Base-by-base conservation (phyloP, 441 rosid genomes). In the Biscutella auriculata region DNA sequence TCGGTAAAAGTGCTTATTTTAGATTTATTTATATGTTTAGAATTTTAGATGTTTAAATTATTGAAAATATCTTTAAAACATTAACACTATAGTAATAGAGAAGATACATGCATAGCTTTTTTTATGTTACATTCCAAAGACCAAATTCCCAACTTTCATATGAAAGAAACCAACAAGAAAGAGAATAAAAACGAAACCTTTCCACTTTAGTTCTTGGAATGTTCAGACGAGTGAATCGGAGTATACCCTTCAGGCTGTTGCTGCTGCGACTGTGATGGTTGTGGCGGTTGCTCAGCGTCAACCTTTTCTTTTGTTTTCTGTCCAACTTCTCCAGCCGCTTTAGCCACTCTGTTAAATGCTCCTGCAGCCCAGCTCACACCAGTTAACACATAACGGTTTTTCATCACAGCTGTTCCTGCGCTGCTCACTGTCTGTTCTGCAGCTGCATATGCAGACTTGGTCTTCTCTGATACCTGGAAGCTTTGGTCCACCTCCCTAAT, bases 301-400 rank as follows among this genome's bases (percentile, higher is more conserved):
- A 69, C 88, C 68, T 89, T 93, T 56, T 93, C 99, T 68, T 85
- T 93, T 7, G 99, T 79, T 77, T 82, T 85, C 75, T 87, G 96
- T 16, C 93, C 82, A 9, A 93, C 97, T 6, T 93, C 96, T 25
- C 89, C 99, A 9, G 99, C 99, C 8, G 94, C 93, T 82, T 89
- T 83, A 10, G 86, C 83, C 3, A 87, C 99, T 74, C 74, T 81
- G 63, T 45, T 85, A 74, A 87, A 87, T 11, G 97, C 86, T 52
- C 95, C 97, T 0, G 91, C 74, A 1, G 80, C 95, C 97, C 95
- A 93, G 3, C 84, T 49, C 10, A 87, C 91, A 15, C 95, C 78
- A 0, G 89, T 78, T 46, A 83, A 76, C 29, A 81, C 76, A 32
- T 79, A 80, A 37, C 82, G 80, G 63, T 83, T 83, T 78, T 81